phyloP scores from a whole-genome alignment of 495 filamentous ascomycete genomes.

The Gamarada debralockiae region DNA sequence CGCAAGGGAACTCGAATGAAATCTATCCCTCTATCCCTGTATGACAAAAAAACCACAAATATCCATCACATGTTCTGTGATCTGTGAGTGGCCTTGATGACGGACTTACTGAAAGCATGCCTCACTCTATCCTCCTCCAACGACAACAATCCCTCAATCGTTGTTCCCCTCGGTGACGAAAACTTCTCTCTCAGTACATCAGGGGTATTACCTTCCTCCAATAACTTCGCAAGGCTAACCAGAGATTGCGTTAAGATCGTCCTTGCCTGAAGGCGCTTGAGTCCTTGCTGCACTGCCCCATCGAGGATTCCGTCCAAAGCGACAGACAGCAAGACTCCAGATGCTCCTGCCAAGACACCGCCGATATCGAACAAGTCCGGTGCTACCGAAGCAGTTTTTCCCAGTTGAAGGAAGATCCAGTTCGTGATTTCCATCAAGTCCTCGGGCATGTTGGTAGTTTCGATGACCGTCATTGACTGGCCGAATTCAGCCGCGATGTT shows the following conservation, averaged over 20 bases:
- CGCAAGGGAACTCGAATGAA: no score
- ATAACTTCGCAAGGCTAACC: conserved; percentile 53
- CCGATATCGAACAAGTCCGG: conserved; percentile 58
- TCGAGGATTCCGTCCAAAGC: conserved; percentile 74
- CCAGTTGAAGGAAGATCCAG: conserved; percentile 66
- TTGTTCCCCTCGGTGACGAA: conserved; percentile 74
- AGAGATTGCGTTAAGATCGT: conserved; percentile 75
- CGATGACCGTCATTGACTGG: conserved; percentile 79
- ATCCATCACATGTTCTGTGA: background rate
- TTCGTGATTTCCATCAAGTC: conserved; percentile 51
- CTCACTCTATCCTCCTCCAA: conserved; percentile 73
- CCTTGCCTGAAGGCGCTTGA: conserved; percentile 73
- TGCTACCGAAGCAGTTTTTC: conserved; percentile 26
- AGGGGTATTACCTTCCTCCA: conserved; percentile 53
- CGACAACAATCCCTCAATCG: conserved; percentile 69
- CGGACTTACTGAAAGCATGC: conserved; percentile 61
- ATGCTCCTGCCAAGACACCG: conserved; percentile 71
- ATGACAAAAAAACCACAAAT: no score
- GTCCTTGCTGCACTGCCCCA: conserved; percentile 73
- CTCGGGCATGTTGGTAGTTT: conserved; percentile 46
- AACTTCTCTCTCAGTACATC: conserved; percentile 74
- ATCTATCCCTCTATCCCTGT: no score
- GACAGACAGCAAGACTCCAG: conserved; percentile 72
- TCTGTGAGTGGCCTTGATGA: conserved; percentile 28
- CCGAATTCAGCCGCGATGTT: conserved; percentile 69